These are phyloP conservation scores for Bruguiera parviflora DNA, from an alignment of 345 rosid species.

Conservation along the genomic window DNA sequence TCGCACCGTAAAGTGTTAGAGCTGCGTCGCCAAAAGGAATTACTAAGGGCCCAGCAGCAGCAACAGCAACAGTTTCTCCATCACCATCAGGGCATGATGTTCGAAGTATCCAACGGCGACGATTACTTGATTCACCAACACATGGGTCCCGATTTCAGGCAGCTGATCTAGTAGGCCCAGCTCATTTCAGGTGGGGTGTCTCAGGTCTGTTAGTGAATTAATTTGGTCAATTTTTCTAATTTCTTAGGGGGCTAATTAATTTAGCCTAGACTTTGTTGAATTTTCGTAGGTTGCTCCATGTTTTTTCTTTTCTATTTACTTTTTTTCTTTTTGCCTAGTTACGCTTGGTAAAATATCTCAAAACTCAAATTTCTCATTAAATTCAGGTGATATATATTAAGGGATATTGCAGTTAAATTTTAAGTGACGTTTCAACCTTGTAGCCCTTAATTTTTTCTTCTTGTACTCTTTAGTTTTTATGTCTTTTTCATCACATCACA, in stretches of 20 bases:
- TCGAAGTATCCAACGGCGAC: constrained; percentile 67
- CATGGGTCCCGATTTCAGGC: constrained; percentile 78
- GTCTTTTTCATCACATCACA: no score
- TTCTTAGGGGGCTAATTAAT: constrained; percentile 21
- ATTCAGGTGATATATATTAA: constrained; percentile 8
- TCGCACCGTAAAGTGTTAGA: constrained; percentile 76
- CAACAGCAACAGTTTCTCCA: constrained; percentile 23
- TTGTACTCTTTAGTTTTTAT: no score
- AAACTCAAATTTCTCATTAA: constrained; percentile 22
- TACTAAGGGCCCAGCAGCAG: constrained; percentile 11
- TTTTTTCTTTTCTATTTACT: background rate
- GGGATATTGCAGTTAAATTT: no score
- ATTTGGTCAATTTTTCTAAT: constrained; percentile 16
- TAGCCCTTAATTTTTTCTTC: no score
- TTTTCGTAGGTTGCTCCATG: constrained; percentile 21
- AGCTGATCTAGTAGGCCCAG: constrained; percentile 42
- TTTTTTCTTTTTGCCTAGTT: background rate
- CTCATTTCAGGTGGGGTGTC: constrained; percentile 3
- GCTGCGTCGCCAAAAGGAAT: constrained; percentile 34
- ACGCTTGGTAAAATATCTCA: constrained; percentile 14
- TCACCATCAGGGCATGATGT: constrained; percentile 59
- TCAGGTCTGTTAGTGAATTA: constrained; percentile 18
- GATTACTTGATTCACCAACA: constrained; percentile 87
- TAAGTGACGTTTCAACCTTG: no score
- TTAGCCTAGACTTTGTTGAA: constrained; percentile 16